Evolutionary conservation across 192 early-diverging fungal genomes (phyloP).

Genomic region (Thoreauomyces humboldtii): DNA sequence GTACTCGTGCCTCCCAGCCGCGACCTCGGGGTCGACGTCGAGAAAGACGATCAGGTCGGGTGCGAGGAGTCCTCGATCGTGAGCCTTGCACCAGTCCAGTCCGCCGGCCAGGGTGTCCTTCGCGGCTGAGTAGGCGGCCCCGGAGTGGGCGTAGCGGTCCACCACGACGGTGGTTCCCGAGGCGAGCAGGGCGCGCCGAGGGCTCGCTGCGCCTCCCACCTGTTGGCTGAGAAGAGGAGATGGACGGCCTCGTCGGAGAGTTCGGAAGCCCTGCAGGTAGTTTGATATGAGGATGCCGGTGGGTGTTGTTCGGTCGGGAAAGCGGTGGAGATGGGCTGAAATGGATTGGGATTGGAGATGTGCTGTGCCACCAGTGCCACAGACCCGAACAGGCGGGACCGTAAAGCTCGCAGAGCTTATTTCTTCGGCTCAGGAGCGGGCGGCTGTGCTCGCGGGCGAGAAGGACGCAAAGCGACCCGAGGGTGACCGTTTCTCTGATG

Average conservation of each 20-base stretch:
- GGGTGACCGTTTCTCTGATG: slow-evolving; percentile 19
- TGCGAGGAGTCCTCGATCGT: slow-evolving; percentile 77
- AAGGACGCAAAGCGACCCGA: slow-evolving; percentile 83
- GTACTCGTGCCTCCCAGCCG: slow-evolving; percentile 78
- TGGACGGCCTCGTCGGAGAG: slow-evolving; percentile 85
- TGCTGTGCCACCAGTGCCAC: no score
- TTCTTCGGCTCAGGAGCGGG: slow-evolving; percentile 76
- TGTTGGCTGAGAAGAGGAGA: slow-evolving; percentile 92
- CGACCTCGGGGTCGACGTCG: slow-evolving; percentile 74
- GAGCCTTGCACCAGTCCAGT: slow-evolving; percentile 82
- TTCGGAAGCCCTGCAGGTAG: slow-evolving; percentile 69
- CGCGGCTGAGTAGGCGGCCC: slow-evolving; percentile 86
- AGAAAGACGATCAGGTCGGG: slow-evolving; percentile 90
- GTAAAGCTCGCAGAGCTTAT: slow-evolving; percentile 96
- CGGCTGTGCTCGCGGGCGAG: slow-evolving; percentile 84
- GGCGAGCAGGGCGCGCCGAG: slow-evolving; percentile 58
- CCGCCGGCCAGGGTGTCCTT: slow-evolving; percentile 67
- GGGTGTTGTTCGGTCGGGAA: slow-evolving; percentile 90
- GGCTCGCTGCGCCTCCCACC: slow-evolving; percentile 87
- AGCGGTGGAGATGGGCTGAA: slow-evolving; percentile 75
- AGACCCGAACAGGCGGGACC: slow-evolving; percentile 91
- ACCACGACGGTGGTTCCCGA: slow-evolving; percentile 76
- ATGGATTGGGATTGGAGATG: no score
- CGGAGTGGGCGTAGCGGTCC: slow-evolving; percentile 95
- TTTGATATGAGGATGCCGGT: slow-evolving; percentile 88